phyloP scores from a whole-genome alignment of 2,329 filamentous ascomycete species.

The Trichoderma semiorbis region DNA sequence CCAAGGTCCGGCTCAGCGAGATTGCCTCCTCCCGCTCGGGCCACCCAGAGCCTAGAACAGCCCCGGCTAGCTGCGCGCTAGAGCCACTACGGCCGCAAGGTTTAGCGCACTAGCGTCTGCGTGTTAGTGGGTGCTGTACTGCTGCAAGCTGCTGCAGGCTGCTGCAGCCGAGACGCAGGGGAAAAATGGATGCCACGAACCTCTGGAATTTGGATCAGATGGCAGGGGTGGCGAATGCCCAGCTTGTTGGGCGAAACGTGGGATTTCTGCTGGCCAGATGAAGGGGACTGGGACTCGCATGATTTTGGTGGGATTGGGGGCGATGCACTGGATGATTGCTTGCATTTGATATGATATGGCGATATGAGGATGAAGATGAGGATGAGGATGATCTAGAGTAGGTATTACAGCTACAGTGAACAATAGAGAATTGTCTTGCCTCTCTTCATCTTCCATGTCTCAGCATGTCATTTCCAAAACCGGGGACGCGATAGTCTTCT shows the following conservation, averaged over 20 bases:
- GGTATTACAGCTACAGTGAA: not conserved
- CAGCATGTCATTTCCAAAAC: not conserved
- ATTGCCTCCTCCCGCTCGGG: slow-evolving; percentile 12
- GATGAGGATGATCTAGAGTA: not conserved
- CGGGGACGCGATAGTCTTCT: not conserved
- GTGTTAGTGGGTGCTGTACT: not conserved
- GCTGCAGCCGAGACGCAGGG: not conserved
- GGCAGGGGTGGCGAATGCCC: not conserved
- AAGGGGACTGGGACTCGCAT: not conserved
- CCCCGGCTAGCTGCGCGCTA: not conserved
- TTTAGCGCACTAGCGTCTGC: not conserved
- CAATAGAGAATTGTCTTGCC: not conserved
- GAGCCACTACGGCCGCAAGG: slow-evolving; percentile 3
- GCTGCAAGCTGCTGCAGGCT: not conserved
- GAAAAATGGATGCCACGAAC: not conserved
- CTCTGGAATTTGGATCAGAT: not conserved
- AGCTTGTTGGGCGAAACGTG: not conserved
- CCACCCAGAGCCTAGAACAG: slow-evolving; percentile 13
- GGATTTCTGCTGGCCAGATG: not conserved
- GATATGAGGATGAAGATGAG: not conserved
- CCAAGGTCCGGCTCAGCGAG: not conserved
- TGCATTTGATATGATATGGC: not conserved
- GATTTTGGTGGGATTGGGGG: not conserved
- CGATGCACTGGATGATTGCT: not conserved
- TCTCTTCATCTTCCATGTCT: not conserved